Evolutionary conservation across 495 filamentous ascomycete genomes (phyloP).

Genomic region (Pyronema omphalodes): DNA sequence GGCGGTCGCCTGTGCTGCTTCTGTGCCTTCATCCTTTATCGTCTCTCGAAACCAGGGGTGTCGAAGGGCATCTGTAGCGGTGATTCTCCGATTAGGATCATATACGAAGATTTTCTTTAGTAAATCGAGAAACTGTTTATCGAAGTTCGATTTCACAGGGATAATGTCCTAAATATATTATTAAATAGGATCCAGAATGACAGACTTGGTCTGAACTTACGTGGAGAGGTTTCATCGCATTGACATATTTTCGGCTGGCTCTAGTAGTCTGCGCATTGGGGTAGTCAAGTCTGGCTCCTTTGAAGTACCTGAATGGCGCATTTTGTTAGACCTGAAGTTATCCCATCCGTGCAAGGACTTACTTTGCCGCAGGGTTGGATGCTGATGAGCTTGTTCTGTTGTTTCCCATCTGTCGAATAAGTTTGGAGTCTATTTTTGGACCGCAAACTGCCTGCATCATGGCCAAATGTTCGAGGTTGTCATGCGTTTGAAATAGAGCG

Average conservation of each 20-base stretch:
- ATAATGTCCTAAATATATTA: slow-evolving; percentile 56
- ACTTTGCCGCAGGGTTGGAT: slow-evolving; percentile 65
- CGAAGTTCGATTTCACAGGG: slow-evolving; percentile 56
- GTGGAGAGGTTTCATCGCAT: slow-evolving; percentile 74
- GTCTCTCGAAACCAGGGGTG: slow-evolving; percentile 89
- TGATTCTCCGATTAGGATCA: slow-evolving; percentile 76
- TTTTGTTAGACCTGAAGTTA: too few species aligned
- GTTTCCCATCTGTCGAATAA: slow-evolving; percentile 58
- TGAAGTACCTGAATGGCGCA: slow-evolving; percentile 51
- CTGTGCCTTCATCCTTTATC: slow-evolving; percentile 78
- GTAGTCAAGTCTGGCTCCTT: slow-evolving; percentile 66
- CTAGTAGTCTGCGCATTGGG: slow-evolving; percentile 73
- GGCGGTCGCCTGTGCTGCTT: slow-evolving; percentile 57
- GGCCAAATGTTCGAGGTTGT: slow-evolving; percentile 94
- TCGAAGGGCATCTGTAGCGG: slow-evolving; percentile 73
- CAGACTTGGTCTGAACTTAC: slow-evolving; percentile 35
- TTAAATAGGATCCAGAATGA: neutral
- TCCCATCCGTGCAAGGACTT: slow-evolving; percentile 25
- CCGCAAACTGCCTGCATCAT: slow-evolving; percentile 95
- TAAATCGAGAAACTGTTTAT: slow-evolving; percentile 71
- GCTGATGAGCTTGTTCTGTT: slow-evolving; percentile 28
- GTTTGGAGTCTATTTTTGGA: slow-evolving; percentile 47
- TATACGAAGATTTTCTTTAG: slow-evolving; percentile 86
- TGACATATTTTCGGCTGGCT: slow-evolving; percentile 79
- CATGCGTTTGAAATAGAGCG: slow-evolving; percentile 92